Conservation (phyloP, 2,329 filamentous ascomycete genomes). For the Aureobasidium sp. region DNA sequence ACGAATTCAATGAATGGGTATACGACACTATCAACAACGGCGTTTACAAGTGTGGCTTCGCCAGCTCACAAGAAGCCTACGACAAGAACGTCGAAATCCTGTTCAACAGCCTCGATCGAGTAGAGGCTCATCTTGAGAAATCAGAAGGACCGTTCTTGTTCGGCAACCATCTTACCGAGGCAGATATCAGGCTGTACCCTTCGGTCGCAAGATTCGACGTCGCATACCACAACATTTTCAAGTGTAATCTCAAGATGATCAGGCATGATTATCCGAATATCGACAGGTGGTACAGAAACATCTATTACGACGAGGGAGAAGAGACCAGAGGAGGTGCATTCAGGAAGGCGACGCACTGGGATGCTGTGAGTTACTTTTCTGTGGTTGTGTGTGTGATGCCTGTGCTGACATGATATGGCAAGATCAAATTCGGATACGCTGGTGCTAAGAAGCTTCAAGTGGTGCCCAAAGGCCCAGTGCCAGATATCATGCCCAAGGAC, state of each 20-base stretch:
- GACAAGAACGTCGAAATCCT: constrained; percentile 64
- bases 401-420: constrained; percentile 4
- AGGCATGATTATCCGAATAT: constrained; percentile 51
- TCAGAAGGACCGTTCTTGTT: constrained; percentile 61
- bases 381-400: not conserved
- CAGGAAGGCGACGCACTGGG: constrained; percentile 39
- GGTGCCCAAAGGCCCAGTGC: constrained; percentile 23
- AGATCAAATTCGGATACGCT: constrained; percentile 26
- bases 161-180: constrained; percentile 69
- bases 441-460: constrained; percentile 18
- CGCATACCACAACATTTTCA: constrained; percentile 83
- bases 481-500: constrained; percentile 32
- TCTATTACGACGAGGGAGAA: constrained; percentile 42
- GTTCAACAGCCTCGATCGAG: constrained; percentile 69
- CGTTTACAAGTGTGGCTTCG: constrained; percentile 62
- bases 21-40: constrained; percentile 57
- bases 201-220: constrained; percentile 65
- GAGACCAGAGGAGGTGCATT: constrained; percentile 36
- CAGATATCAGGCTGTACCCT: constrained; percentile 66
- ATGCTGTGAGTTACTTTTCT: constrained; percentile 27
- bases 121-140: constrained; percentile 61
- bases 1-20: constrained; percentile 72
- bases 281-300: constrained; percentile 39
- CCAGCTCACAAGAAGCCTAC: constrained; percentile 76
- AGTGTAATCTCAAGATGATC: constrained; percentile 60